Percentiles rank a stretch among this genome's conserved stretches.
phyloP scores from a whole-genome alignment of 116 monocot species.

The Posidonia oceanica region DNA sequence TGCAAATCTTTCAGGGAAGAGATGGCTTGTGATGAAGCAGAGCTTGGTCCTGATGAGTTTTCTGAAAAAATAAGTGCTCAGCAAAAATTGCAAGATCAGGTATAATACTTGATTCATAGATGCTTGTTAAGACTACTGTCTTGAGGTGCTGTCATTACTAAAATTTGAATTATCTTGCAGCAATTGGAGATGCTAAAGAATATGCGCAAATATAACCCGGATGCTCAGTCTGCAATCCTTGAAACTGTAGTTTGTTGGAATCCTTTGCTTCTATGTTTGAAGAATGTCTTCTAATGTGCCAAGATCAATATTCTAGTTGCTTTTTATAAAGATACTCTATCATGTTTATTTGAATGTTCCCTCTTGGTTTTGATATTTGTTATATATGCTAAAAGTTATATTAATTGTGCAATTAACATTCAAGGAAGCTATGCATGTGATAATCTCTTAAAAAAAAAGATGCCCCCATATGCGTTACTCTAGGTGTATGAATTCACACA shows the following conservation, averaged over 20 bases:
- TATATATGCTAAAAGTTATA: too few relatives aligned
- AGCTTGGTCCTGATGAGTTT: constrained; percentile 59
- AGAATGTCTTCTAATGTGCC: too few relatives aligned
- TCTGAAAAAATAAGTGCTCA: constrained; percentile 51
- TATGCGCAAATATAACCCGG: constrained; percentile 56
- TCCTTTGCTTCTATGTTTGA: background rate
- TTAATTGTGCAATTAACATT: too few relatives aligned
- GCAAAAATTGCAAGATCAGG: constrained; percentile 68
- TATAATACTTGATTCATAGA: constrained; percentile 1
- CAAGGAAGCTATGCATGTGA: too few relatives aligned
- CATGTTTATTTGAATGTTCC: too few relatives aligned
- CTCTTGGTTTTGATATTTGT: too few relatives aligned
- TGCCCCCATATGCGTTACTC: too few relatives aligned
- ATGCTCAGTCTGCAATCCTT: constrained; percentile 66
- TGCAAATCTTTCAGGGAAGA: constrained; percentile 56
- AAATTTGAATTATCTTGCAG: constrained; percentile 22
- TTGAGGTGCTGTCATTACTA: background rate
- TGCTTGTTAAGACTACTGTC: background rate
- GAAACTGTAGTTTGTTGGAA: constrained; percentile 22
- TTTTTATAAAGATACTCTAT: too few relatives aligned
- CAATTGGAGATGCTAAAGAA: constrained; percentile 87
- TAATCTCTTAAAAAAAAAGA: too few relatives aligned
- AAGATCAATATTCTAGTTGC: too few relatives aligned
- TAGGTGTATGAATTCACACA: too few relatives aligned
- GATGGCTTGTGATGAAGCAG: constrained; percentile 95